phyloP scores from a whole-genome alignment of 2,329 filamentous ascomycete species.

The Colletotrichum nymphaeae region DNA sequence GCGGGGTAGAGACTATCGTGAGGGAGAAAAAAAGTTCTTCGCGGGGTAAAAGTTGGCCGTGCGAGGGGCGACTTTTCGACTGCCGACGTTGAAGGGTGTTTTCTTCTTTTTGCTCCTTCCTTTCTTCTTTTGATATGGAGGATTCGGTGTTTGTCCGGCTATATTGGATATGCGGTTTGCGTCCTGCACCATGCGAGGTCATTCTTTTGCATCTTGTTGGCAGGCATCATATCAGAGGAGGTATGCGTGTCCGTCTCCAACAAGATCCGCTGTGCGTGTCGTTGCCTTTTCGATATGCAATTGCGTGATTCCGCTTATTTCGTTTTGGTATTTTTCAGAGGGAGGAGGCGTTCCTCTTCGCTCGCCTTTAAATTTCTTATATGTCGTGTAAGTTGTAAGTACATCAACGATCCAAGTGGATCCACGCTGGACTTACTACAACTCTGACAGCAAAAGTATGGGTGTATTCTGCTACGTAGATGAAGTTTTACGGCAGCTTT shows the following conservation, averaged over 20 bases:
- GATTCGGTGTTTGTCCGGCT: background rate
- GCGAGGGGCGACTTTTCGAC: background rate
- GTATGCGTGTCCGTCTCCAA: background rate
- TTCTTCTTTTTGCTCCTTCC: background rate
- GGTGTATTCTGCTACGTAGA: too few species aligned
- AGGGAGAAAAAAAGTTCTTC: background rate
- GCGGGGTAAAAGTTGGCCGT: conserved; percentile 3
- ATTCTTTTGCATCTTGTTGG: background rate
- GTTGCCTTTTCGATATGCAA: too few species aligned
- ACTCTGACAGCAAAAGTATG: too few species aligned
- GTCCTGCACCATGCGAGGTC: background rate
- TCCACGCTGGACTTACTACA: too few species aligned
- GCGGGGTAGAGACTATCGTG: conserved; percentile 22
- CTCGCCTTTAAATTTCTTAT: too few species aligned
- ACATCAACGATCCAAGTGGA: too few species aligned
- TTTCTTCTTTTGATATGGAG: background rate
- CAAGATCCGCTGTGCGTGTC: background rate
- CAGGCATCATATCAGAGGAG: background rate
- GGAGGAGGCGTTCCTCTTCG: too few species aligned
- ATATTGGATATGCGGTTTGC: background rate
- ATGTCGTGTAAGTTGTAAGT: too few species aligned
- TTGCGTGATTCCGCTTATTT: too few species aligned
- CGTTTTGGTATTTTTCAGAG: too few species aligned
- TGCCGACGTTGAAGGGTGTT: background rate
- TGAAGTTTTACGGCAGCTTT: too few species aligned